phyloP scores from a whole-genome alignment of 768 basidiomycete genomes.

The Leccinum rimulosum region DNA sequence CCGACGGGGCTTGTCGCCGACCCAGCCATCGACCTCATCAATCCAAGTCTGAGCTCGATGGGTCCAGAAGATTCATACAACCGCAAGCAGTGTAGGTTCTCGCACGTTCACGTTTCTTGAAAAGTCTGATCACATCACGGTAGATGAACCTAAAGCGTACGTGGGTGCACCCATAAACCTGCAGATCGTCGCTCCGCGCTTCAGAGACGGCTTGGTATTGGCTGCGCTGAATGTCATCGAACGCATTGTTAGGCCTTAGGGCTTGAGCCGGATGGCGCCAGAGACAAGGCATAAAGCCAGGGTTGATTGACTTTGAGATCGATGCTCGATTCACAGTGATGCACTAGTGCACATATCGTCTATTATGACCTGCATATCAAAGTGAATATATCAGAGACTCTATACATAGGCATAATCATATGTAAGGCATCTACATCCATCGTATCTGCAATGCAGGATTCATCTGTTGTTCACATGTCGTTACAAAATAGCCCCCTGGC shows the following conservation, averaged over 20 bases:
- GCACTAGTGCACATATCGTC: neutral
- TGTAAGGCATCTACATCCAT: neutral
- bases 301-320: neutral
- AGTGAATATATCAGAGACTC: neutral
- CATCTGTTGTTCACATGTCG: neutral
- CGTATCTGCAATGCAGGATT: neutral
- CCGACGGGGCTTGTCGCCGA: slow-evolving; percentile 38
- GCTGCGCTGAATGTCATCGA: slow-evolving; percentile 26
- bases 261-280: neutral
- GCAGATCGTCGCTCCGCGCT: slow-evolving; percentile 25
- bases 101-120: neutral
- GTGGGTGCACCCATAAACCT: slow-evolving; percentile 18
- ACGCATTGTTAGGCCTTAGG: slow-evolving; percentile 24
- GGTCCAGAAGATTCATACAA: slow-evolving; percentile 21
- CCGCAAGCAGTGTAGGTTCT: slow-evolving; percentile 17
- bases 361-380: neutral
- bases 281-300: neutral
- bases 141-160: slow-evolving; percentile 23
- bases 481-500: neutral
- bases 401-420: neutral
- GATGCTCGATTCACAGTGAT: too few relatives aligned
- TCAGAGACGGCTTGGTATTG: slow-evolving; percentile 28
- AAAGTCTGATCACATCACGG: slow-evolving; percentile 1
- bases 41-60: neutral
- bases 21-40: slow-evolving; percentile 22